Base-by-base conservation (phyloP, 202 grass and related monocot genomes). In the Schoenoplectus triqueter region DNA sequence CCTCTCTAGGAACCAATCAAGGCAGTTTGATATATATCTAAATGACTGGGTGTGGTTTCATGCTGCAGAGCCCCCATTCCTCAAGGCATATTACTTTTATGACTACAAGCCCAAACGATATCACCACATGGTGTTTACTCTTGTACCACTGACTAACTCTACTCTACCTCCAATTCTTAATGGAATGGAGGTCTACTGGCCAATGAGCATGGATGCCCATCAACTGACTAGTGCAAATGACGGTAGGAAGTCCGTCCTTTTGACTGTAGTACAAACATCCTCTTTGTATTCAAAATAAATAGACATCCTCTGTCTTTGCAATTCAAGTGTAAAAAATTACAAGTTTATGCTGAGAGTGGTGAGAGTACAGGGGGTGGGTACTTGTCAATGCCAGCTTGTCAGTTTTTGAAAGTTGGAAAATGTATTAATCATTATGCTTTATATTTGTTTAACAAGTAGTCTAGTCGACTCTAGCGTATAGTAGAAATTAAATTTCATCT, bases 151-250 rank as follows among this genome's bases (percentile, higher is more conserved):
- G 11, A 11, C 1, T 10, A 52, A 10, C 18, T 87, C 86, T 6
- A 13, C 68, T 40, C 57, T 67, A 18, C 79, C 68, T 14, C 86
- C 86, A 22, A 87, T 87, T 74, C 66, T 87, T 54, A 87, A 87
- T 65, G 86, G 46, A 20, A 64, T 87, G 9, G 86, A 87, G 31
- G 45, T 87, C 7, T 87, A 76, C 47, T 82, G 74, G 62, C 1
- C 0, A 8, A 57, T 86, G 42, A 3, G 4, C 3, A 52, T 80
- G 71, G 46, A 60, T n/a, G n/a, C n/a, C n/a, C n/a, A 4, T n/a
- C 0, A 13, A 5, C 10, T 8, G 47, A 80, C 74, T 48, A 21
- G 56, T 40, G 1, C 1, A 5, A 44, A 10, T 17, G 84, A 86
- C 6, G 74, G 74, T 86, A 86, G 10, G 63, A 62, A 22, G 1